Conservation (phyloP, 2,329 filamentous ascomycete species). For the Cytospora piceicola region DNA sequence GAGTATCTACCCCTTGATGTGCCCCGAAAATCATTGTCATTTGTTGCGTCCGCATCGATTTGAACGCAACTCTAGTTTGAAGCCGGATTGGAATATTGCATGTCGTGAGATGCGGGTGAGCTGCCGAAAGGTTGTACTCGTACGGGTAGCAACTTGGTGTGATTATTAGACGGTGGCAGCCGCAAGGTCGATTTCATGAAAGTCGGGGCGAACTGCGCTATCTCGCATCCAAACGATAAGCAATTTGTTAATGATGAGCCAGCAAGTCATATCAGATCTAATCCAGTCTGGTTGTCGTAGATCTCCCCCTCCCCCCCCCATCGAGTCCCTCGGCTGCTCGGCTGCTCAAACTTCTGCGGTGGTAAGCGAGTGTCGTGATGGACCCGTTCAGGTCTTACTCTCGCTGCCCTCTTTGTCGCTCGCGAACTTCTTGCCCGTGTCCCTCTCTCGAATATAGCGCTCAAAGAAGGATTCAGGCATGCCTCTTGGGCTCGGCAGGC, state of each 20-base stretch:
- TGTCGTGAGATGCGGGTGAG: not conserved
- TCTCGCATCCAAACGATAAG: not conserved
- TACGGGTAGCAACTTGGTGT: not conserved
- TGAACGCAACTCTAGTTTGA: not conserved
- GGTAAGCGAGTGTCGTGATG: not conserved
- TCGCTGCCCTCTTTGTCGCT: slow-evolving; percentile 24
- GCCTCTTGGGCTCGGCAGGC: slow-evolving; percentile 32
- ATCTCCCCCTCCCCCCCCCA: not conserved
- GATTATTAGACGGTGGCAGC: not conserved
- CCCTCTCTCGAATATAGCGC: slow-evolving; percentile 29
- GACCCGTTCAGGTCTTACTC: not conserved
- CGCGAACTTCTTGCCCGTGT: slow-evolving; percentile 23
- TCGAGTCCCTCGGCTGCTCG: not conserved
- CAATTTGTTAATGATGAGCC: not conserved
- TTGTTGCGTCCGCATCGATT: not conserved
- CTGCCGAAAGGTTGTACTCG: not conserved
- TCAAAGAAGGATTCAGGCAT: slow-evolving; percentile 41
- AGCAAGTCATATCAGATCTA: not conserved
- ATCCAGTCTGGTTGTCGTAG: not conserved
- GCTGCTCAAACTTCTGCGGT: not conserved
- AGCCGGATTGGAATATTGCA: not conserved
- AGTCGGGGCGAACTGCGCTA: not conserved
- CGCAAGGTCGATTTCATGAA: not conserved
- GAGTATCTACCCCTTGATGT: slow-evolving; percentile 1
- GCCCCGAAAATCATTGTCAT: not conserved